phyloP scores from a whole-genome alignment of 1,284 basidiomycete genomes.

The Phellinidium pouzarii region DNA sequence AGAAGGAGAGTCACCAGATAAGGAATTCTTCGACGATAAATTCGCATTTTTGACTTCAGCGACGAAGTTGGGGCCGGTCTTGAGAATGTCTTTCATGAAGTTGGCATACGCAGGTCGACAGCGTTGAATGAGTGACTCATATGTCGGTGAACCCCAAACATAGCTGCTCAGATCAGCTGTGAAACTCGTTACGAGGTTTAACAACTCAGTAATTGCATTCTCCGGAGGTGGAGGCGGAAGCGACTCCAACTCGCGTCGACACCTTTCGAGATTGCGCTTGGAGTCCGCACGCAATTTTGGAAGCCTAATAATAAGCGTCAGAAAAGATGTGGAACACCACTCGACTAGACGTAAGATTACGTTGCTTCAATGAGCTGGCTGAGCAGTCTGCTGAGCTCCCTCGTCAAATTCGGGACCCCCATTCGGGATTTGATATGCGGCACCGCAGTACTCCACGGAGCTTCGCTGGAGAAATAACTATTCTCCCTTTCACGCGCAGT shows the following conservation, averaged over 20 bases:
- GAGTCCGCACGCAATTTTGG: conserved; percentile 25
- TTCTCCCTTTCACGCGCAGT: conserved; percentile 27
- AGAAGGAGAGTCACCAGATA: too few species aligned
- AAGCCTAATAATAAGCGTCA: conserved; percentile 21
- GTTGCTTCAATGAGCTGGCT: conserved; percentile 28
- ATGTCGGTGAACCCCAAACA: neutral
- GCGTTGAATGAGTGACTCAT: neutral
- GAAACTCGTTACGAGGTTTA: neutral
- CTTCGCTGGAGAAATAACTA: conserved; percentile 27
- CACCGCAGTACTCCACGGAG: conserved; percentile 26
- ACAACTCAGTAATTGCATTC: conserved; percentile 13
- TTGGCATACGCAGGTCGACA: conserved; percentile 1
- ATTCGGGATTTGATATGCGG: conserved; percentile 23
- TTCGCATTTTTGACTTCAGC: conserved; percentile 6
- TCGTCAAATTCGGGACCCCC: conserved; percentile 29
- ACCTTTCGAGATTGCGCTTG: conserved; percentile 17
- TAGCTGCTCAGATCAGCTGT: neutral
- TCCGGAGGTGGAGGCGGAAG: conserved; percentile 24
- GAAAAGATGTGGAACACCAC: neutral
- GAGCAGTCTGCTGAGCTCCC: conserved; percentile 28
- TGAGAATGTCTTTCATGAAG: neutral
- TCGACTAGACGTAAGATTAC: conserved; percentile 23
- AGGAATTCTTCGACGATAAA: conserved; percentile 2
- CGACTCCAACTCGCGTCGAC: conserved; percentile 20
- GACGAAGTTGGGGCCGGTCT: neutral